These are phyloP conservation scores for Diaporthe velutina DNA, from an alignment of 2,329 filamentous ascomycete species.

Conservation along the genomic window DNA sequence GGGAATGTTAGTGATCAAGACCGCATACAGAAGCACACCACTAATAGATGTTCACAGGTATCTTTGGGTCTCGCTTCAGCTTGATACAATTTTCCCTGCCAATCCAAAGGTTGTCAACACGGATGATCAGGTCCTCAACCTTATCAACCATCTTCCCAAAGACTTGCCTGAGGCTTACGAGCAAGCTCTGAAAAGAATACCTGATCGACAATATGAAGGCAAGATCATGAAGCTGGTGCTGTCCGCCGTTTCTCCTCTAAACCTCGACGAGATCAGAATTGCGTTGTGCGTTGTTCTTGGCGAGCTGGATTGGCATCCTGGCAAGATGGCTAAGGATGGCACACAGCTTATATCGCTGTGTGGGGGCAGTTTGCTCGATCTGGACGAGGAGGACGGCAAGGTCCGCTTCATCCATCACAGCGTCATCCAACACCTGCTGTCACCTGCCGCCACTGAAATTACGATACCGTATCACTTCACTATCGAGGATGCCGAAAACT, in stretches of 20 bases:
- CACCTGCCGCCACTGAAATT: neutral
- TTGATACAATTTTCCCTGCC: constrained; percentile 11
- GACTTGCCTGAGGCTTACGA: constrained; percentile 32
- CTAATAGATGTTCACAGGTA: neutral
- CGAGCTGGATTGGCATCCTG: neutral
- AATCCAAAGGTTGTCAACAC: neutral
- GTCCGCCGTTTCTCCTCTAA: neutral
- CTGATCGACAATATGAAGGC: neutral
- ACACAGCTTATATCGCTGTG: constrained; percentile 1
- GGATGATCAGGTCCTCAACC: neutral
- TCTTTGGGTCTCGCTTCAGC: constrained; percentile 20
- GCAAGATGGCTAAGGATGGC: neutral
- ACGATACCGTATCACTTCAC: constrained; percentile 21
- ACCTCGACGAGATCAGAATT: constrained; percentile 15
- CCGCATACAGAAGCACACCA: fast-evolving
- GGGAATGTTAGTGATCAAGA: neutral
- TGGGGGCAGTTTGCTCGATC: constrained; percentile 23
- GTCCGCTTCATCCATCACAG: constrained; percentile 34
- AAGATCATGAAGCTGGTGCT: constrained; percentile 29
- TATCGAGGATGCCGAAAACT: constrained; percentile 4
- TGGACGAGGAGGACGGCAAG: constrained; percentile 31
- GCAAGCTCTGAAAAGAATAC: neutral
- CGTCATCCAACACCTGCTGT: constrained; percentile 21
- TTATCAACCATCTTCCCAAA: neutral
- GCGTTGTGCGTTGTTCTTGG: constrained; percentile 4